phyloP scores from a whole-genome alignment of 2,329 filamentous ascomycete genomes.

The Colletotrichum sp. region DNA sequence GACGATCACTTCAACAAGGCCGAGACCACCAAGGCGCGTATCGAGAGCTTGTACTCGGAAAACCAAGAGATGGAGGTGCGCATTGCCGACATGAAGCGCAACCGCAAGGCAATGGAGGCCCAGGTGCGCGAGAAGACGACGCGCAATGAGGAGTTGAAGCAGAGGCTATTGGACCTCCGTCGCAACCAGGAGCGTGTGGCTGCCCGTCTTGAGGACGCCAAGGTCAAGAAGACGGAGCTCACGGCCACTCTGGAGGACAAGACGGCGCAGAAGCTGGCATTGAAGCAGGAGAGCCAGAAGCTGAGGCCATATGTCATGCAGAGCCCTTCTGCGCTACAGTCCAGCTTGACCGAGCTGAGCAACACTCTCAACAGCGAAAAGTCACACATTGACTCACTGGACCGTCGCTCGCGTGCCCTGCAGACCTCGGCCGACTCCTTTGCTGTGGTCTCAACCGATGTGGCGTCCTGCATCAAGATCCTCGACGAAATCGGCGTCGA shows the following conservation, averaged over 20 bases:
- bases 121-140: conserved; percentile 84
- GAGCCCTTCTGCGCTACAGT: conserved; percentile 82
- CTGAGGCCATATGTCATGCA: conserved; percentile 91
- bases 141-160: conserved; percentile 87
- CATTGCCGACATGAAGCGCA: conserved; percentile 80
- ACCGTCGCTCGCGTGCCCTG: conserved; percentile 84
- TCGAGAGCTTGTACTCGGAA: conserved; percentile 82
- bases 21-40: conserved; percentile 83
- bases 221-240: conserved; percentile 78
- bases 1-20: conserved; percentile 93
- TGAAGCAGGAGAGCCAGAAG: conserved; percentile 86
- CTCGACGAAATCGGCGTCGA: conserved; percentile 88
- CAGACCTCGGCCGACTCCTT: conserved; percentile 95
- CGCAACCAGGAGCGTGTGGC: conserved; percentile 84
- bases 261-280: conserved; percentile 70
- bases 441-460: conserved; percentile 80
- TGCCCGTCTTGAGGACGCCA: conserved; percentile 81
- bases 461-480: conserved; percentile 85
- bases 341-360: conserved; percentile 80
- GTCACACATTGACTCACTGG: conserved; percentile 83
- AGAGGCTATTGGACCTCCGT: conserved; percentile 78
- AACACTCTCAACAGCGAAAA: conserved; percentile 81
- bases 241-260: conserved; percentile 75
- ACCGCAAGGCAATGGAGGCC: conserved; percentile 79
- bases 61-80: conserved; percentile 87